Evolutionary conservation across 257 asterid genomes (phyloP).

Genomic region (Solanum paucissectum): DNA sequence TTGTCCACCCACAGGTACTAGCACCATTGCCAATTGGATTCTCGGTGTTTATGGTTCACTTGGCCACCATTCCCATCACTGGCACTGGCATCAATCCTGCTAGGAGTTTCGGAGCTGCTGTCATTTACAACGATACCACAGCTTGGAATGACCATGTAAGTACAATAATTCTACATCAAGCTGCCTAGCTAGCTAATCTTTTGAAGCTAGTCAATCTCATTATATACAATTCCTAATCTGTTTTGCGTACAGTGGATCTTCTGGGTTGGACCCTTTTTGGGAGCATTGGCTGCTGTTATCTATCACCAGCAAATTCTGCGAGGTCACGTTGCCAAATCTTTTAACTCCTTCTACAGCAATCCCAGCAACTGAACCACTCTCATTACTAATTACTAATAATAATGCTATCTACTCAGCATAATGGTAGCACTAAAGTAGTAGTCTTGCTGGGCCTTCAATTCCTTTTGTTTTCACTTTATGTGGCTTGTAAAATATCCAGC

Average conservation of each 20-base stretch:
- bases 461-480: background rate
- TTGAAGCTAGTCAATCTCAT: background rate
- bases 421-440: background rate
- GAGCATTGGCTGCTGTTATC: constrained; percentile 5
- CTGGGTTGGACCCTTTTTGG: constrained; percentile 15
- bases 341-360: background rate
- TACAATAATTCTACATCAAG: background rate
- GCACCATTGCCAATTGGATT: constrained; percentile 7
- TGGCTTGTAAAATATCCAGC: background rate
- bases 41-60: background rate
- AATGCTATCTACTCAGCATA: background rate
- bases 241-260: constrained; percentile 3
- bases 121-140: background rate
- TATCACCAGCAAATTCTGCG: constrained; percentile 8
- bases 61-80: constrained; percentile 2
- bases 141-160: constrained; percentile 5
- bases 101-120: constrained; percentile 8
- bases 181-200: background rate
- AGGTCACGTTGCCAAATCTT: background rate
- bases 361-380: background rate
- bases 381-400: background rate
- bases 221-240: background rate
- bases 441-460: background rate
- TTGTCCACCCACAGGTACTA: background rate
- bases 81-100: constrained; percentile 5